Percentiles rank a stretch among this genome's conserved stretches.
phyloP scores from a whole-genome alignment of 805 yeast genomes.

The Kuraishia capsulata region DNA sequence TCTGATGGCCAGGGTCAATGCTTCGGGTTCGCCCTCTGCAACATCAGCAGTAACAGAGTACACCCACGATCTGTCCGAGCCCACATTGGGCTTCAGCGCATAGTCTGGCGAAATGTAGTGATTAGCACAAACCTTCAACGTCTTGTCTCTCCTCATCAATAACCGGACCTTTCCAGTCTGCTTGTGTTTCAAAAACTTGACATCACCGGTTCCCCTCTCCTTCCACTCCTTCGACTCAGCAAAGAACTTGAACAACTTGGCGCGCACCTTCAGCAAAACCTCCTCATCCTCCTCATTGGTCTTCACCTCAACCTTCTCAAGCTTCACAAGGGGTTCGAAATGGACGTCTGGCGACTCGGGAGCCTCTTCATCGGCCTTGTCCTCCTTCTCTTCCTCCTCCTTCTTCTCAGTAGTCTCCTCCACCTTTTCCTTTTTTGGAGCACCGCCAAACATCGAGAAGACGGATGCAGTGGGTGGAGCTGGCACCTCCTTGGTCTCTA shows the following conservation, averaged over 20 bases:
- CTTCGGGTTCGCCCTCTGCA: constrained; percentile 93
- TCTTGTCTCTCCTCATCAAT: constrained; percentile 98
- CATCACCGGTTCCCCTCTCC: constrained; percentile 99
- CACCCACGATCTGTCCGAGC: constrained; percentile 98
- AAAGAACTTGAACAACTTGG: constrained; percentile 84
- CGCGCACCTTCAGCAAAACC: constrained; percentile 76
- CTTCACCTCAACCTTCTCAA: constrained; percentile 93
- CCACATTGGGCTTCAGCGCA: constrained; percentile 83
- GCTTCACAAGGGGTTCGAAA: constrained; percentile 91
- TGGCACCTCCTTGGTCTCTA: constrained; percentile 16
- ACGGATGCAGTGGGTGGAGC: constrained; percentile 74
- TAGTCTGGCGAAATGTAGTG: constrained; percentile 81
- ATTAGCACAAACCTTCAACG: constrained; percentile 96
- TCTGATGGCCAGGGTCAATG: constrained; percentile 93
- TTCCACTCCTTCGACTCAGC: constrained; percentile 91
- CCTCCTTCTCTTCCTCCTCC: constrained; percentile 24
- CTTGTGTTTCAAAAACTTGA: constrained; percentile 89
- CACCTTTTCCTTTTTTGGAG: constrained; percentile 47
- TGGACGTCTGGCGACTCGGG: constrained; percentile 80
- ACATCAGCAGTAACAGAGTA: constrained; percentile 90
- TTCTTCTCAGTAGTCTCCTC: constrained; percentile 24
- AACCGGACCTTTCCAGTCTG: constrained; percentile 74
- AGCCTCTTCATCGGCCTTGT: constrained; percentile 44
- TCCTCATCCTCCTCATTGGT: constrained; percentile 92
- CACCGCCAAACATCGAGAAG: constrained; percentile 93